Evolutionary conservation across 441 rosid species (phyloP).

Genomic region (Adansonia rubrostipa): DNA sequence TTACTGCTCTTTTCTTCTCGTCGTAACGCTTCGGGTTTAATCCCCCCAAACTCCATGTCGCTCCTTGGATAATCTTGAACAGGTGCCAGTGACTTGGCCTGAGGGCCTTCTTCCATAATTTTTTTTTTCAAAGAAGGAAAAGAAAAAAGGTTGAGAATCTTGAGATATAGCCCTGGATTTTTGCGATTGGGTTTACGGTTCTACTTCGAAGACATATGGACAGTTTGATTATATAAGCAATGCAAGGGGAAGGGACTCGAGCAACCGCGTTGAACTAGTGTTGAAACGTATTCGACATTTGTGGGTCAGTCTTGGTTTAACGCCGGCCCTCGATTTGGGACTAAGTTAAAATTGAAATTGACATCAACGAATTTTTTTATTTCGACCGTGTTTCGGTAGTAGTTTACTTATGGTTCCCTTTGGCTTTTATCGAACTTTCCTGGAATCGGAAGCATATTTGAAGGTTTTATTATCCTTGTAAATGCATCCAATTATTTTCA

Average conservation of each 20-base stretch:
- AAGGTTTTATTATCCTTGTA: too few relatives aligned
- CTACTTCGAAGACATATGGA: neutral
- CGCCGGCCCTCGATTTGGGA: neutral
- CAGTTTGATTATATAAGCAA: neutral
- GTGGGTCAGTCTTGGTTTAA: neutral
- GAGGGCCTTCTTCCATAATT: slow-evolving; percentile 1
- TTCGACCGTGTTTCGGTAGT: neutral
- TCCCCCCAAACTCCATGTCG: slow-evolving; percentile 16
- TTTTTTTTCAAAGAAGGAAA: neutral
- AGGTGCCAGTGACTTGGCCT: slow-evolving; percentile 7
- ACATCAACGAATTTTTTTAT: neutral
- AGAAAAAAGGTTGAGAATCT: neutral
- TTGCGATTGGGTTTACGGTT: neutral
- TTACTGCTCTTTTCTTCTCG: slow-evolving; percentile 32
- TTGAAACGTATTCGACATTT: neutral
- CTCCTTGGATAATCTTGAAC: slow-evolving; percentile 9
- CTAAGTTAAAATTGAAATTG: neutral
- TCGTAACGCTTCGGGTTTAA: neutral
- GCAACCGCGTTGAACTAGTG: slow-evolving; percentile 13
- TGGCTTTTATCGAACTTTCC: too few relatives aligned
- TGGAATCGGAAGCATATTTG: too few relatives aligned
- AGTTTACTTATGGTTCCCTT: neutral
- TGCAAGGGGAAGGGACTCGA: neutral
- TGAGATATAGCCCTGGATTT: neutral
- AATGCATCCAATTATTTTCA: too few relatives aligned